Conservation (phyloP, 169 alveolate genomes). For the Besnoitia besnoiti region DNA sequence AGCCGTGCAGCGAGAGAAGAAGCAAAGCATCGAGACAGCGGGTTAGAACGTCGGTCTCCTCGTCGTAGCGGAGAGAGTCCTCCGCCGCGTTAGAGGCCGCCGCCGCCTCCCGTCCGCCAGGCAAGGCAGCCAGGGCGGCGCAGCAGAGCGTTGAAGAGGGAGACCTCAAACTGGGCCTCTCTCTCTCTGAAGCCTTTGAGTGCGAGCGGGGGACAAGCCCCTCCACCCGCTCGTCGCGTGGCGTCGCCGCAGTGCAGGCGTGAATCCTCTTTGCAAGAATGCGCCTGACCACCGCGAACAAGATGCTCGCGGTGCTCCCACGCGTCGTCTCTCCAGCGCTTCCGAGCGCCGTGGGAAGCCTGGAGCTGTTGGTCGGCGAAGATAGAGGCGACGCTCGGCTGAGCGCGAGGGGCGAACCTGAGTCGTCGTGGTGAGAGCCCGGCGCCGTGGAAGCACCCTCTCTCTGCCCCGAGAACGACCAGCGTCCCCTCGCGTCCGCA, state of each 20-base stretch:
- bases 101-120: not conserved
- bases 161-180: not conserved
- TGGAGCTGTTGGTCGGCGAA: not conserved
- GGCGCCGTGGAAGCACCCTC: not conserved
- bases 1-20: not conserved
- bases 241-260: not conserved
- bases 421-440: not conserved
- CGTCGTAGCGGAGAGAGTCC: not conserved
- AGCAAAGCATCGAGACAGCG: constrained; percentile 16
- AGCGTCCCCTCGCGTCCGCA: not conserved
- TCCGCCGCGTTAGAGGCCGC: not conserved
- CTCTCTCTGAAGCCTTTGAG: not conserved
- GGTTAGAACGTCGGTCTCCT: not conserved
- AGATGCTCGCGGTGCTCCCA: not conserved
- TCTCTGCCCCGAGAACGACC: not conserved
- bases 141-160: not conserved
- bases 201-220: too few species aligned
- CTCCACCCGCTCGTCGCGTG: not conserved
- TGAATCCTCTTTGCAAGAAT: not conserved
- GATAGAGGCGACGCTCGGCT: not conserved
- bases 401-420: not conserved
- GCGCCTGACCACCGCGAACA: constrained; percentile 16
- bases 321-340: not conserved
- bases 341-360: not conserved
- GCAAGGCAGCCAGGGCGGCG: too few species aligned